phyloP scores from a whole-genome alignment of 1,284 basidiomycete genomes.

The Naganishia cerealis region DNA sequence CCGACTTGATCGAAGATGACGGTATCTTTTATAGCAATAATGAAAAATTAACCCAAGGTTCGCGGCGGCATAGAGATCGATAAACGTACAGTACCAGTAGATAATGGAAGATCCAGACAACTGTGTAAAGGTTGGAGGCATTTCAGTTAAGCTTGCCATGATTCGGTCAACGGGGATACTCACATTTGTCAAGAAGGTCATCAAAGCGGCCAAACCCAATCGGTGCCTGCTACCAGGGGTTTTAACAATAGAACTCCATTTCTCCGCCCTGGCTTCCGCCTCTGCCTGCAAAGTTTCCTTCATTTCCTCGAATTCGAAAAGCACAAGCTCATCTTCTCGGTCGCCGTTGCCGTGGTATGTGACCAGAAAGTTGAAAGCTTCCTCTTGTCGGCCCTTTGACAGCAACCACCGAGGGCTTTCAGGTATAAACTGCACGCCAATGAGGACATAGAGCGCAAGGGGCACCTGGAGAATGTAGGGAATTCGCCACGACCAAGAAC shows the following conservation, averaged over 20 bases:
- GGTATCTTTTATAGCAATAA: conserved; percentile 38
- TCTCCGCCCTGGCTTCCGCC: conserved; percentile 51
- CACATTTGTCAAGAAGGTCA: conserved; percentile 49
- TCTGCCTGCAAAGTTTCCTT: conserved; percentile 65
- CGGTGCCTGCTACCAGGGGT: conserved; percentile 46
- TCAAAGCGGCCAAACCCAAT: conserved; percentile 49
- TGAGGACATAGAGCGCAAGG: conserved; percentile 40
- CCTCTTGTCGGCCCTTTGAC: conserved; percentile 45
- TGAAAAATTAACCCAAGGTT: not conserved
- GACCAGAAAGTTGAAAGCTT: conserved; percentile 45
- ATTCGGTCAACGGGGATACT: conserved; percentile 33
- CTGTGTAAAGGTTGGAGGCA: conserved; percentile 10
- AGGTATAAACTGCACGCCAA: conserved; percentile 54
- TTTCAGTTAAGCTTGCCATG: not conserved
- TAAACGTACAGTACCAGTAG: conserved; percentile 51
- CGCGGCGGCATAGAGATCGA: not conserved
- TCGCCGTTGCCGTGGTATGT: conserved; percentile 45
- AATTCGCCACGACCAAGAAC: conserved; percentile 43
- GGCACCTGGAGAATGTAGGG: conserved; percentile 44
- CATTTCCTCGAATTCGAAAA: conserved; percentile 63
- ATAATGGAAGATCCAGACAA: conserved; percentile 50
- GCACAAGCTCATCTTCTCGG: conserved; percentile 48
- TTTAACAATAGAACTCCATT: conserved; percentile 49
- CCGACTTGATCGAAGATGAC: conserved; percentile 51
- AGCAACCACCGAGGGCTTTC: conserved; percentile 55